phyloP scores from a whole-genome alignment of 192 early-diverging fungal genomes.

The Kappamyces sp. region DNA sequence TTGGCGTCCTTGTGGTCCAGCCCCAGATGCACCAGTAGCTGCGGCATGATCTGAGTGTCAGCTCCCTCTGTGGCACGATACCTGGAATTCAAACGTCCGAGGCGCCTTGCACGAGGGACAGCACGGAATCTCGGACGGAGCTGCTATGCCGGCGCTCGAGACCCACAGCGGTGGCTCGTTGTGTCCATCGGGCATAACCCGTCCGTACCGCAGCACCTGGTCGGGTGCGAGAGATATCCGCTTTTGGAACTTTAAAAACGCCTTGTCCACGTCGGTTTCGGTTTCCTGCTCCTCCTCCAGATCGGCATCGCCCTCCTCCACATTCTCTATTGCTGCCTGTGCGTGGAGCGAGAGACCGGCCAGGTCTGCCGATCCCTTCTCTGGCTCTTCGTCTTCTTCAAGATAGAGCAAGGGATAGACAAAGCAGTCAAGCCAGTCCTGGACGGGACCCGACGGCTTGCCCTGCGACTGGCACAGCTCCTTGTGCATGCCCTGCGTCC shows the following conservation, averaged over 20 bases:
- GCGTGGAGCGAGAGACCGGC: too few relatives aligned
- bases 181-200: slow-evolving; percentile 51
- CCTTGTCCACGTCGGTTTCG: slow-evolving; percentile 76
- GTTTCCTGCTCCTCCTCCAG: slow-evolving; percentile 61
- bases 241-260: slow-evolving; percentile 87
- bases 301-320: slow-evolving; percentile 28
- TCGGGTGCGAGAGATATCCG: slow-evolving; percentile 67
- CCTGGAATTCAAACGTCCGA: slow-evolving; percentile 89
- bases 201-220: slow-evolving; percentile 78
- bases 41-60: slow-evolving; percentile 70
- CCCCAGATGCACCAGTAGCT: slow-evolving; percentile 70
- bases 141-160: slow-evolving; percentile 60
- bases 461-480: slow-evolving; percentile 38
- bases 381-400: slow-evolving; percentile 49
- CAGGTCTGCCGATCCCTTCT: too few relatives aligned
- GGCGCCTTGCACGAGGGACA: slow-evolving; percentile 69
- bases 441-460: slow-evolving; percentile 8
- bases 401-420: slow-evolving; percentile 44
- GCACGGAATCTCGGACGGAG: slow-evolving; percentile 41
- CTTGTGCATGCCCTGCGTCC: slow-evolving; percentile 70
- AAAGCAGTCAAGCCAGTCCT: too few relatives aligned
- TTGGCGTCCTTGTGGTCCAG: slow-evolving; percentile 63
- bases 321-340: slow-evolving; percentile 9
- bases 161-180: slow-evolving; percentile 72
- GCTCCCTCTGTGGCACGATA: slow-evolving; percentile 14